These are phyloP conservation scores for Melampsora larici-populina DNA, from an alignment of 1,284 basidiomycete species.

Conservation along the genomic window DNA sequence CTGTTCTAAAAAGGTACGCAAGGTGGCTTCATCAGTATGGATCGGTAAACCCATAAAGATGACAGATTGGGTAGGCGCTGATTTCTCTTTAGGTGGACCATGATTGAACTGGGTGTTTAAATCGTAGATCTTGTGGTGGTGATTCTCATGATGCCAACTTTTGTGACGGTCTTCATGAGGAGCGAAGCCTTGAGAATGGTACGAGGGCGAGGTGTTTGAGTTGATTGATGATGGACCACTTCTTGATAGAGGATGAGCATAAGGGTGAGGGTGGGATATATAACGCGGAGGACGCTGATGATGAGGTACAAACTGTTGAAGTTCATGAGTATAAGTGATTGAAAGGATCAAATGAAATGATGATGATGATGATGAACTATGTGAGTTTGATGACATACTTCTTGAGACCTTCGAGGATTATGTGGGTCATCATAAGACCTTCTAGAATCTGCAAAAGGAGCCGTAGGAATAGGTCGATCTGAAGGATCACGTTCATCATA, in stretches of 20 bases:
- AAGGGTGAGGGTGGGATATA: not conserved
- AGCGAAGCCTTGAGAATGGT: slow-evolving; percentile 10
- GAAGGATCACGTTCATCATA: too few relatives aligned
- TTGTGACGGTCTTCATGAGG: not conserved
- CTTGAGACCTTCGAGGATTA: too few relatives aligned
- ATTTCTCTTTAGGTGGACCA: slow-evolving; percentile 36
- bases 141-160: slow-evolving; percentile 14
- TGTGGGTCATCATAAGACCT: too few relatives aligned
- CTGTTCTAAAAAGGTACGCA: slow-evolving; percentile 46
- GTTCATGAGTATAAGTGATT: slow-evolving; percentile 7
- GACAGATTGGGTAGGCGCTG: slow-evolving; percentile 31
- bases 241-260: not conserved
- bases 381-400: too few relatives aligned
- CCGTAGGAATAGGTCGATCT: too few relatives aligned
- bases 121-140: slow-evolving; percentile 12
- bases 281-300: not conserved
- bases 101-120: slow-evolving; percentile 37
- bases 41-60: slow-evolving; percentile 40
- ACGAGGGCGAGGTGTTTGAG: not conserved
- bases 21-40: slow-evolving; percentile 35
- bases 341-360: slow-evolving; percentile 12
- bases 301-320: not conserved
- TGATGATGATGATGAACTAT: not conserved
- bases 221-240: not conserved
- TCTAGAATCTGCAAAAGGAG: too few relatives aligned